These are phyloP conservation scores for Lentinula edodes DNA, from an alignment of 768 basidiomycete genomes.

Conservation along the genomic window DNA sequence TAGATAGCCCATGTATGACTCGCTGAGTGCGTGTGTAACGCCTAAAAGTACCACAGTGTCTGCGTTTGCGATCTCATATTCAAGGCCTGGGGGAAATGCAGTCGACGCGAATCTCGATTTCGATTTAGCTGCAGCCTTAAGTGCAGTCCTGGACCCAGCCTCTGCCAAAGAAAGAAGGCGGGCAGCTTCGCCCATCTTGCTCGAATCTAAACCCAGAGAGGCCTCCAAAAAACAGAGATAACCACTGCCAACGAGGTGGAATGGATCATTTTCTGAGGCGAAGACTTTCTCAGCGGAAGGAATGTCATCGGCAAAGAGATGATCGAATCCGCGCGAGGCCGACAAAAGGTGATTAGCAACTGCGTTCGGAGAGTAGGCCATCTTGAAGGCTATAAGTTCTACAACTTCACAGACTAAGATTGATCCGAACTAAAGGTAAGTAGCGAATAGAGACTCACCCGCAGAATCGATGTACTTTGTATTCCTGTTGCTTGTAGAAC, in stretches of 20 bases:
- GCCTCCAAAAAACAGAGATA: constrained; percentile 73
- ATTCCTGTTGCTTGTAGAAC: too few species aligned
- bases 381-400: neutral
- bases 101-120: constrained; percentile 25
- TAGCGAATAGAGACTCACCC: too few species aligned
- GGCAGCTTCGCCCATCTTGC: constrained; percentile 59
- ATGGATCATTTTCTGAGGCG: constrained; percentile 40
- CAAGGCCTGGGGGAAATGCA: constrained; percentile 34
- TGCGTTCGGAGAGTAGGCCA: neutral
- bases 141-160: constrained; percentile 51
- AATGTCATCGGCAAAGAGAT: constrained; percentile 66
- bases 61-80: constrained; percentile 74
- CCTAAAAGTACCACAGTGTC: constrained; percentile 70
- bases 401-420: too few species aligned
- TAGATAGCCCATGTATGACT: constrained; percentile 74
- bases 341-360: constrained; percentile 20
- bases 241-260: constrained; percentile 71
- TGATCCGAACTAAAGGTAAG: too few species aligned
- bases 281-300: constrained; percentile 47
- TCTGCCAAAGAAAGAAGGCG: constrained; percentile 52
- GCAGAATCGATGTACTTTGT: too few species aligned
- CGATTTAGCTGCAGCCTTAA: constrained; percentile 18
- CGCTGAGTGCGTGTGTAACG: constrained; percentile 66
- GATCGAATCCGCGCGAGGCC: constrained; percentile 55
- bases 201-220: constrained; percentile 73